A percentile compares a stretch with the other conserved stretches of the same genome.
phyloP scores from a whole-genome alignment of 495 filamentous ascomycete genomes.

The Neurospora hispaniola region DNA sequence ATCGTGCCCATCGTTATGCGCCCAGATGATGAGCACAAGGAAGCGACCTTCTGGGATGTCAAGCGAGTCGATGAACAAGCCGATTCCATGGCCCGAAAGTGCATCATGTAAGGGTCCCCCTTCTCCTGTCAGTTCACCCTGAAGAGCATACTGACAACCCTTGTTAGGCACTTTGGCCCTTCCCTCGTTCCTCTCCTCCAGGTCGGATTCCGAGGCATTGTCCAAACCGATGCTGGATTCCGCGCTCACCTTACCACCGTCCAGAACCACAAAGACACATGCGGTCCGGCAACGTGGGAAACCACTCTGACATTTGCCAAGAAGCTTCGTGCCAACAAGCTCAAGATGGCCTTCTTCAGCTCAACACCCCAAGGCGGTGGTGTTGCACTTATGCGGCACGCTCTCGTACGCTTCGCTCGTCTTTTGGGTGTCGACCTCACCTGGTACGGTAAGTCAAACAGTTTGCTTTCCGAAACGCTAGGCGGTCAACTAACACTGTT shows the following conservation, averaged over 20 bases:
- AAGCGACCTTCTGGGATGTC: constrained; percentile 38
- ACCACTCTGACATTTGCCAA: constrained; percentile 56
- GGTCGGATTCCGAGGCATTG: constrained; percentile 62
- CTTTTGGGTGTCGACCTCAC: constrained; percentile 56
- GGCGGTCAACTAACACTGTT: constrained; percentile 22
- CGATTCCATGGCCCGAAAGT: constrained; percentile 77
- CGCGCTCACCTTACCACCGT: constrained; percentile 49
- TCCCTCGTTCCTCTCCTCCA: constrained; percentile 61
- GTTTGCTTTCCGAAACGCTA: constrained; percentile 22
- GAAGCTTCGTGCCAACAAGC: constrained; percentile 53
- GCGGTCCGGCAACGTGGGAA: constrained; percentile 53
- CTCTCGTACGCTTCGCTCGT: constrained; percentile 63
- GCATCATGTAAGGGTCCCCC: constrained; percentile 43
- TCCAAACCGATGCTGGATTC: constrained; percentile 62
- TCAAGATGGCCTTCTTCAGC: constrained; percentile 77
- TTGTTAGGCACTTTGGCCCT: constrained; percentile 62
- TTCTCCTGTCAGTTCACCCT: background rate
- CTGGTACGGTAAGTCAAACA: constrained; percentile 52
- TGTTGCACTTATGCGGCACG: constrained; percentile 82
- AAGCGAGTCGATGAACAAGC: constrained; percentile 71
- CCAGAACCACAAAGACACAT: constrained; percentile 55
- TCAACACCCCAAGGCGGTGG: constrained; percentile 81
- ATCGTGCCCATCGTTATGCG: constrained; percentile 56
- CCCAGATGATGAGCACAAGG: constrained; percentile 33
- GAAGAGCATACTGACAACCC: background rate